Conservation (phyloP, 345 rosid species). For the Eucalyptus regnans region DNA sequence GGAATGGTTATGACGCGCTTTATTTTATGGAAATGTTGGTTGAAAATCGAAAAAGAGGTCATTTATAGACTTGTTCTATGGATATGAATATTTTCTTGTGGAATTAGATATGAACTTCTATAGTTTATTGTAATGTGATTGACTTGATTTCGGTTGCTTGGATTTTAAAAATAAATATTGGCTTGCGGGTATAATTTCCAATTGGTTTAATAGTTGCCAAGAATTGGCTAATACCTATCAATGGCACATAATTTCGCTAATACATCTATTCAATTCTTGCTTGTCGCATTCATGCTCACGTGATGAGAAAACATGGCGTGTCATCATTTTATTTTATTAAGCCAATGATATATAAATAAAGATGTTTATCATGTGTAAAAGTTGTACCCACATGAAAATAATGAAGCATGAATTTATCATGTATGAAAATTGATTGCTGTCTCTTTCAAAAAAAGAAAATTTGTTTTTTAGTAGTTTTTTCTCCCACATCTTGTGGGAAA, state of each 20-base stretch:
- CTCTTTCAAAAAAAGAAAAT: background rate
- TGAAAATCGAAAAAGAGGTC: background rate
- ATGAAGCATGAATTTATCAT: background rate
- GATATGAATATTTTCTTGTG: background rate
- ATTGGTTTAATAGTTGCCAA: background rate
- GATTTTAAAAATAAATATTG: background rate
- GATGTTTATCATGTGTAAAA: too few species aligned
- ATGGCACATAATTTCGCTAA: rapidly evolving
- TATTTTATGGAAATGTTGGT: background rate
- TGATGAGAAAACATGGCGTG: background rate
- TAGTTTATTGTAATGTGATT: background rate
- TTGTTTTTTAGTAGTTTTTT: background rate
- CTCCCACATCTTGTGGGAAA: background rate
- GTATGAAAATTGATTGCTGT: background rate
- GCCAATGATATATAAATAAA: background rate
- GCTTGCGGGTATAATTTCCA: background rate
- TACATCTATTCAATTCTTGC: background rate
- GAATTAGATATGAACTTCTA: background rate
- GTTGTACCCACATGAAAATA: background rate
- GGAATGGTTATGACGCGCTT: background rate
- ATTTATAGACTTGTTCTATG: background rate
- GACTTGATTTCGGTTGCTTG: background rate
- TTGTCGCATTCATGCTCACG: background rate
- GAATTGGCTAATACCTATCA: background rate
- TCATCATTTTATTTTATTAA: background rate